These are phyloP conservation scores for Eucalyptus virginea DNA, from an alignment of 345 rosid genomes.

Conservation along the genomic window DNA sequence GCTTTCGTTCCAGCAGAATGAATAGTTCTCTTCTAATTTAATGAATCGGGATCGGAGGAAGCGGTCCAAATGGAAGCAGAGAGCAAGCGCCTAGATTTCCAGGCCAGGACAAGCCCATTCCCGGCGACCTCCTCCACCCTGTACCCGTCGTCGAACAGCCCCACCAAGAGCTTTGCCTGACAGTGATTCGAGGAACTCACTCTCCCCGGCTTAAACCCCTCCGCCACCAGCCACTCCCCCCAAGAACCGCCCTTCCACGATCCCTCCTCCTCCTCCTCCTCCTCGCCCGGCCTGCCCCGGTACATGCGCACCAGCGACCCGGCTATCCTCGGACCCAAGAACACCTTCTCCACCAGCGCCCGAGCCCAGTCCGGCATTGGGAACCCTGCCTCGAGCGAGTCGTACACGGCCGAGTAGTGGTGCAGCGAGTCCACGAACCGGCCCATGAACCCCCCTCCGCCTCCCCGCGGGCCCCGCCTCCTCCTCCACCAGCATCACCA, in stretches of 20 bases:
- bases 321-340: constrained; percentile 54
- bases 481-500: constrained; percentile 59
- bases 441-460: constrained; percentile 41
- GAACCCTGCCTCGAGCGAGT: constrained; percentile 72
- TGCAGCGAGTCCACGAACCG: constrained; percentile 77
- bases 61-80: constrained; percentile 77
- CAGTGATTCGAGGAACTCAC: constrained; percentile 71
- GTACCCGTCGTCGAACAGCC: constrained; percentile 68
- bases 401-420: constrained; percentile 74
- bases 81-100: constrained; percentile 77
- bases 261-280: constrained; percentile 4
- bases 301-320: constrained; percentile 41
- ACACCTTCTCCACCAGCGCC: constrained; percentile 54
- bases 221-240: constrained; percentile 38
- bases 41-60: neutral
- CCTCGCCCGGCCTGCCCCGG: neutral
- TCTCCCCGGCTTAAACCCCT: constrained; percentile 27
- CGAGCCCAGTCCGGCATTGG: constrained; percentile 51
- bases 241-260: constrained; percentile 3
- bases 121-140: constrained; percentile 45
- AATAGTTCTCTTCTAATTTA: neutral
- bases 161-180: constrained; percentile 69
- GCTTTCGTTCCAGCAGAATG: neutral
- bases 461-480: constrained; percentile 29
- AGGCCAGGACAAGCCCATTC: constrained; percentile 56